phyloP scores from a whole-genome alignment of 2,329 filamentous ascomycete species.

The Dothideomycetidae sp. region DNA sequence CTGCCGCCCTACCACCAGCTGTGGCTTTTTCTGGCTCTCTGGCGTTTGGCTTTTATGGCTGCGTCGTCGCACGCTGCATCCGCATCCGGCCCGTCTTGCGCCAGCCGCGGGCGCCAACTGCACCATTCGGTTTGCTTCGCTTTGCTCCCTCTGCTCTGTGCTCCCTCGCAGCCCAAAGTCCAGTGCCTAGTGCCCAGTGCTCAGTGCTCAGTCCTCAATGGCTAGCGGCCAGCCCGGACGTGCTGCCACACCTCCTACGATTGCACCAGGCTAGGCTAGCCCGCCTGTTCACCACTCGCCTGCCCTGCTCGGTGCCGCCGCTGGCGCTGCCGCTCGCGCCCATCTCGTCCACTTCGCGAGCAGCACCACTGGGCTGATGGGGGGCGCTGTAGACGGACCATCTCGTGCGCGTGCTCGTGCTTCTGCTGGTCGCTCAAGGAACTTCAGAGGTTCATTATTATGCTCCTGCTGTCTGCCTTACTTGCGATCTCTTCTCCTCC shows the following conservation, averaged over 20 bases:
- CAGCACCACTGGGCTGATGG: too few relatives aligned
- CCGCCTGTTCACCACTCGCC: slow-evolving; percentile 19
- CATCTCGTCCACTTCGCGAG: too few relatives aligned
- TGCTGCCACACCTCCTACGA: not conserved
- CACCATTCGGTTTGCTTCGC: not conserved
- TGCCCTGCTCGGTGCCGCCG: slow-evolving; percentile 43
- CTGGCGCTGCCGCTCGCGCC: slow-evolving; percentile 34
- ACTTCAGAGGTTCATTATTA: too few relatives aligned
- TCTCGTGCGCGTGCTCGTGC: too few relatives aligned
- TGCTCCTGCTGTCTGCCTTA: not conserved
- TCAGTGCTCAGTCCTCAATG: too few relatives aligned
- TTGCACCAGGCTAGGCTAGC: too few relatives aligned
- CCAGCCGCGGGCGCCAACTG: not conserved
- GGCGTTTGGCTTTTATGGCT: too few relatives aligned
- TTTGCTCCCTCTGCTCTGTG: not conserved
- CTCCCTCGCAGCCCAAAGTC: too few relatives aligned
- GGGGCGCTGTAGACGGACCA: too few relatives aligned
- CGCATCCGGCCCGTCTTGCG: not conserved
- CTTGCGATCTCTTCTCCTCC: not conserved
- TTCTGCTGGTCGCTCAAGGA: too few relatives aligned
- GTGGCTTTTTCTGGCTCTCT: not conserved
- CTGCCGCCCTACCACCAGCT: not conserved
- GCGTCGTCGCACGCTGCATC: too few relatives aligned
- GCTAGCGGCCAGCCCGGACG: not conserved
- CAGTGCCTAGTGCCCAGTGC: too few relatives aligned